Evolutionary conservation across 2,329 filamentous ascomycete genomes (phyloP).

Genomic region (Xylariaceae sp.): DNA sequence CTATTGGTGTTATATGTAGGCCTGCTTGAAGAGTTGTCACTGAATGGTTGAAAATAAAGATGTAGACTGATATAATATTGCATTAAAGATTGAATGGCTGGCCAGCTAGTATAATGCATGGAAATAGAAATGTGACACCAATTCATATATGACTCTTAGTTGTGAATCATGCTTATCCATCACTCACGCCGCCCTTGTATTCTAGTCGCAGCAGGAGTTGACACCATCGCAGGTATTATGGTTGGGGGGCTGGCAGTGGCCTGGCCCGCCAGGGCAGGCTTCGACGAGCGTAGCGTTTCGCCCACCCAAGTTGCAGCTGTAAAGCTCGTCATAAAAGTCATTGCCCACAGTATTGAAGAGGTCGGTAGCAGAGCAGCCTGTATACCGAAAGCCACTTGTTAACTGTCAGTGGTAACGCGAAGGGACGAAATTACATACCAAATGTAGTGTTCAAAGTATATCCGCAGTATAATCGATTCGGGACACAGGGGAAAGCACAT

Average conservation of each 20-base stretch:
- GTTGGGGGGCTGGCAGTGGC: background rate
- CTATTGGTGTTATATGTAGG: too few species aligned
- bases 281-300: background rate
- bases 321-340: background rate
- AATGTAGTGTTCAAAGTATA: background rate
- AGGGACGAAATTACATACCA: background rate
- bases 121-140: background rate
- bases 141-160: background rate
- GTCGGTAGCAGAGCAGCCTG: background rate
- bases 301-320: background rate
- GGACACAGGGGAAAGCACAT: background rate
- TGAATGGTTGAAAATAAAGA: too few species aligned
- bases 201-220: background rate
- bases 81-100: conserved; percentile 8
- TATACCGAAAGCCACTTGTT: background rate
- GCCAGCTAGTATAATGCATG: background rate
- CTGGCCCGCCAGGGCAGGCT: background rate
- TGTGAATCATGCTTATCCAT: background rate
- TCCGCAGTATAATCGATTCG: background rate
- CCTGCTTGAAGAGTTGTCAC: too few species aligned
- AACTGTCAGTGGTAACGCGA: background rate
- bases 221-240: background rate
- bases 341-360: background rate
- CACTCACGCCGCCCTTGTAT: too few species aligned
- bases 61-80: too few species aligned